Conservation (phyloP, 768 basidiomycete genomes). For the Rhodosporidiobolus odoratus region DNA sequence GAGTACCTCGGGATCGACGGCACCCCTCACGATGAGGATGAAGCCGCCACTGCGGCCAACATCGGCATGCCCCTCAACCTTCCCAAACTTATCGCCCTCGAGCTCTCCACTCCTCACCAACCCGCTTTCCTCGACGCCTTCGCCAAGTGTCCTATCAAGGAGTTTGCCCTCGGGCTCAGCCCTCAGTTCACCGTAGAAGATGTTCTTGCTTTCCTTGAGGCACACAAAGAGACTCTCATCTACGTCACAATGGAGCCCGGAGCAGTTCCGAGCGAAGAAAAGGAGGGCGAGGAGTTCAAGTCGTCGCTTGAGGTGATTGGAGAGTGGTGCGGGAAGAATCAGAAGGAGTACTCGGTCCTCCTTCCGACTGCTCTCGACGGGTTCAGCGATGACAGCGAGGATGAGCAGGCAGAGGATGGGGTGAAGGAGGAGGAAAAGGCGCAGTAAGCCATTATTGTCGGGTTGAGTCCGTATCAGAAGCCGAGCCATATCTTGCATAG, state of each 20-base stretch:
- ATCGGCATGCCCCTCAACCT: background rate
- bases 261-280: background rate
- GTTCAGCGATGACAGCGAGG: background rate
- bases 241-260: background rate
- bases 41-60: background rate
- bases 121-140: background rate
- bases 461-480: background rate
- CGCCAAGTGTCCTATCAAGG: background rate
- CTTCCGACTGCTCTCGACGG: background rate
- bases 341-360: background rate
- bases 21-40: background rate
- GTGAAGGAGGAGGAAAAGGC: background rate
- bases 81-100: constrained; percentile 3
- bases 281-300: background rate
- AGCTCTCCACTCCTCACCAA: background rate
- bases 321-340: constrained; percentile 4
- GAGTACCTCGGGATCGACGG: constrained; percentile 5
- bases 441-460: background rate
- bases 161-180: background rate
- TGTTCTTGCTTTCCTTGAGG: constrained; percentile 2
- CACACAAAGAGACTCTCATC: constrained; percentile 4
- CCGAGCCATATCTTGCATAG: too few species aligned
- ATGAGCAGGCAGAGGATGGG: background rate
- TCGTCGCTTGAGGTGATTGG: background rate
- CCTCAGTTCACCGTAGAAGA: background rate